phyloP scores from a whole-genome alignment of 1,284 basidiomycete genomes.

The Uromyces viciae-fabae region DNA sequence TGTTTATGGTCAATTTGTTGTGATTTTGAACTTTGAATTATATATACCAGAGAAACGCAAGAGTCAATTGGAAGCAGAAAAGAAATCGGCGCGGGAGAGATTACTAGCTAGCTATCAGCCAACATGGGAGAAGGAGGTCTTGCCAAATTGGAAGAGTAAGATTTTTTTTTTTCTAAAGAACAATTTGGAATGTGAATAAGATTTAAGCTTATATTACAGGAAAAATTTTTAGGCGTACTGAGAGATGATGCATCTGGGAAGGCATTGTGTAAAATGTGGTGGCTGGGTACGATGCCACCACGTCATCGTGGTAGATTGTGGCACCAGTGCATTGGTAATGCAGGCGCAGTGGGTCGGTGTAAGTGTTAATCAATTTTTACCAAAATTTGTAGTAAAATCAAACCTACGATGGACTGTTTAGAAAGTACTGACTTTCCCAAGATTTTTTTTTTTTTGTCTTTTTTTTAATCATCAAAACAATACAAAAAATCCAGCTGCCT shows the following conservation, averaged over 20 bases:
- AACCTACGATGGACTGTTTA: neutral
- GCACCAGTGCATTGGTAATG: constrained; percentile 39
- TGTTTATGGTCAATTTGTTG: too few relatives aligned
- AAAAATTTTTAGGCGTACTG: neutral
- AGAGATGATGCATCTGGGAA: constrained; percentile 20
- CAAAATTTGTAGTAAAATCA: too few relatives aligned
- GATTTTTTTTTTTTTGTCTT: neutral
- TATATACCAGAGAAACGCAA: constrained; percentile 15
- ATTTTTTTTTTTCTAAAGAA: neutral
- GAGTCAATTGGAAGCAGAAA: neutral
- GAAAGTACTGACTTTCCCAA: neutral
- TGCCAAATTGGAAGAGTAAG: constrained; percentile 34
- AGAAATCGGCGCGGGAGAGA: constrained; percentile 3
- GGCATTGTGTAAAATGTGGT: constrained; percentile 21
- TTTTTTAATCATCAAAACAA: neutral
- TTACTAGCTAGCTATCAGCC: constrained; percentile 14
- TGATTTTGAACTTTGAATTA: too few relatives aligned
- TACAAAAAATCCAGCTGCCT: neutral
- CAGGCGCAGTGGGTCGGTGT: constrained; percentile 25
- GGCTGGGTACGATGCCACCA: constrained; percentile 45
- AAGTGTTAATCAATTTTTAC: too few relatives aligned
- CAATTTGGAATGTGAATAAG: neutral
- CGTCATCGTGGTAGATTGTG: constrained; percentile 32
- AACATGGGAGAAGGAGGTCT: constrained; percentile 27
- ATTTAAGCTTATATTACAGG: neutral